These are phyloP conservation scores for Ceratobasidium sp. DNA, from an alignment of 1,284 basidiomycete species.

Conservation along the genomic window DNA sequence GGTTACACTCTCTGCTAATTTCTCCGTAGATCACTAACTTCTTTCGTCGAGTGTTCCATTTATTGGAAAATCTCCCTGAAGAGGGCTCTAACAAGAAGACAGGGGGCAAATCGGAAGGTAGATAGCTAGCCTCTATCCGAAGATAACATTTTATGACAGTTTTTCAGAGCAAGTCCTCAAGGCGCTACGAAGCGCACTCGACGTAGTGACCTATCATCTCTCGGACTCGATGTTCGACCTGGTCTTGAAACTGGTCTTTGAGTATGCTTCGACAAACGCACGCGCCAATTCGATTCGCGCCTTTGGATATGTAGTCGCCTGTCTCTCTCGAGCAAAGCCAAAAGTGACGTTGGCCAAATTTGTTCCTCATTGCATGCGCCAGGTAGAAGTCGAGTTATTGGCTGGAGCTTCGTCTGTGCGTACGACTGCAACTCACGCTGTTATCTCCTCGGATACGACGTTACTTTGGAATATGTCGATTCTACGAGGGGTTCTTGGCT, in stretches of 20 bases:
- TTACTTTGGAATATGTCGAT: slow-evolving; percentile 93
- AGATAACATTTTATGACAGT: slow-evolving; percentile 47
- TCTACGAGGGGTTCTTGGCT: slow-evolving; percentile 79
- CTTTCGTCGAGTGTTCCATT: slow-evolving; percentile 83
- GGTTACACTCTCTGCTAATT: not conserved
- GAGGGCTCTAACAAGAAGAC: slow-evolving; percentile 71
- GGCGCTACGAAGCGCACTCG: slow-evolving; percentile 83
- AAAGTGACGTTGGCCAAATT: slow-evolving; percentile 83
- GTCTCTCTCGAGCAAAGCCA: slow-evolving; percentile 83
- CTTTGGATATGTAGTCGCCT: slow-evolving; percentile 89
- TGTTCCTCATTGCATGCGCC: slow-evolving; percentile 80
- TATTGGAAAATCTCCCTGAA: slow-evolving; percentile 95
- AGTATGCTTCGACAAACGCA: slow-evolving; percentile 87
- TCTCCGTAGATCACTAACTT: slow-evolving; percentile 88
- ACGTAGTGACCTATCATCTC: slow-evolving; percentile 87
- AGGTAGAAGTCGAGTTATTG: slow-evolving; percentile 87
- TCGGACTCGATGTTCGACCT: slow-evolving; percentile 89
- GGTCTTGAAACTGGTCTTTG: slow-evolving; percentile 84
- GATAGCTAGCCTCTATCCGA: not conserved
- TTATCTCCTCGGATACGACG: slow-evolving; percentile 87
- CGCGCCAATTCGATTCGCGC: slow-evolving; percentile 91
- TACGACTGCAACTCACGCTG: slow-evolving; percentile 83
- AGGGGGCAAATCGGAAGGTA: slow-evolving; percentile 56
- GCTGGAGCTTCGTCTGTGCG: slow-evolving; percentile 92
- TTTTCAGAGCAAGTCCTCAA: slow-evolving; percentile 80